phyloP scores from a whole-genome alignment of 139 green algal genomes.

The Choricystis sp. region DNA sequence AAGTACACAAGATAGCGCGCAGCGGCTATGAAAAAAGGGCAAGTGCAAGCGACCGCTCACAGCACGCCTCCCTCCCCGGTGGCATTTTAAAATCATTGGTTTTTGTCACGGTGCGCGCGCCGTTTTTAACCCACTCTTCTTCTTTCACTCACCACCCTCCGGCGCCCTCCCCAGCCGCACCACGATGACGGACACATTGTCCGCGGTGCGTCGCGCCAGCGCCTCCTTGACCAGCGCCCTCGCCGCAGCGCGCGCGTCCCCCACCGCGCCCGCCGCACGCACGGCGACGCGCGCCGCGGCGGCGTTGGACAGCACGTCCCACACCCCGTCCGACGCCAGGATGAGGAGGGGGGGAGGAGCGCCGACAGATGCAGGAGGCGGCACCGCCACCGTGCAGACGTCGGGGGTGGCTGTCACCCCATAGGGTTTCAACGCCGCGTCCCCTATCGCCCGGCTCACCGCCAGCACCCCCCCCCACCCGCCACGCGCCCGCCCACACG shows the following conservation, averaged over 20 bases:
- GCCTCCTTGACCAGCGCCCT: conserved; percentile 53
- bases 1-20: too few species aligned
- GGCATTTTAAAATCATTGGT: too few species aligned
- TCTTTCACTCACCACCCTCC: too few species aligned
- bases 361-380: too few species aligned
- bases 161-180: too few species aligned
- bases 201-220: conserved; percentile 47
- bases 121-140: too few species aligned
- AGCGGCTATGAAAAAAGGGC: too few species aligned
- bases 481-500: conserved; percentile 85
- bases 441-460: conserved; percentile 85
- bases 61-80: too few species aligned
- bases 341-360: conserved; percentile 75
- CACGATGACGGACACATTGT: conserved; percentile 75
- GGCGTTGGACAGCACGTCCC: conserved; percentile 80
- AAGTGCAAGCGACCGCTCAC: too few species aligned
- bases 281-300: conserved; percentile 39
- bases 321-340: conserved; percentile 81
- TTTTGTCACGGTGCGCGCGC: too few species aligned
- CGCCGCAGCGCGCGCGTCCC: conserved; percentile 36
- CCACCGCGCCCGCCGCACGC: conserved; percentile 9
- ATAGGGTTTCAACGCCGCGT: conserved; percentile 76
- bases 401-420: conserved; percentile 71
- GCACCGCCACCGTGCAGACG: conserved; percentile 38
- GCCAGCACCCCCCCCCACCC: conserved; percentile 88